Base-by-base conservation (phyloP, 768 basidiomycete species). In the Artomyces pyxidatus region DNA sequence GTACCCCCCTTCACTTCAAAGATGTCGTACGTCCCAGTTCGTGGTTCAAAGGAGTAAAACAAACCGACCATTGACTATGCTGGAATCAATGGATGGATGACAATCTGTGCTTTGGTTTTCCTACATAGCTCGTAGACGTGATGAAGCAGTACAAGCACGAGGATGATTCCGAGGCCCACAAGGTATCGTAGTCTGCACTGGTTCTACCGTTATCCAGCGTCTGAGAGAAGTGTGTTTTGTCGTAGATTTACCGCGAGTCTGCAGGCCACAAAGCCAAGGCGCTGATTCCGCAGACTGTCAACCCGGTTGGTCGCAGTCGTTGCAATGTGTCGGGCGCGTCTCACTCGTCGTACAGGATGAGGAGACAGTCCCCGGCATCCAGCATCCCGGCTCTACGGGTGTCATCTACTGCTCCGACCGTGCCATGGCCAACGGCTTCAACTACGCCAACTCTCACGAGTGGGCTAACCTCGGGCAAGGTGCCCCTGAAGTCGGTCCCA, bases 341-440 rank as follows among this genome's bases (percentile, higher is more conserved):
- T 22, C 28, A 7, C 23, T 46, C 27, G 9, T 19, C 23, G 8
- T 4, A 9, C 48, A 86, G 76, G 85, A 89, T 57, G 90, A 93
- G 58, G 90, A 94, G 68, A 91, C 90, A 1, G 81, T 94, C 4
- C 91, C 90, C 17, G 90, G 88, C 42, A 88, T 89, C 59, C 76
- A 83, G 61, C 88, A 88, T 61, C 88, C 88, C 2, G 78, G 79
- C 28, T 67, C 67, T 57, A 76, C 74, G 1, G 71, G 76, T 51
- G 80, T 83, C 23, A 82, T 94, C 59, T 96, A 94, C 63, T 93
- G 91, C 65, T 90, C 88, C 1, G 88, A 93, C 61, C 82, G 92
- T 50, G 88, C 92, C n/a, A 89, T 91, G 71, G 91, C 91, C 10
- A 95, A 96, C 61, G 93, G 93, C 8, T 96, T 92, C 71, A 83